A percentile compares a stretch with the other conserved stretches of the same genome.
These are phyloP conservation scores for Vitellaria paradoxa DNA, from an alignment of 179 eudicot species.

Conservation along the genomic window DNA sequence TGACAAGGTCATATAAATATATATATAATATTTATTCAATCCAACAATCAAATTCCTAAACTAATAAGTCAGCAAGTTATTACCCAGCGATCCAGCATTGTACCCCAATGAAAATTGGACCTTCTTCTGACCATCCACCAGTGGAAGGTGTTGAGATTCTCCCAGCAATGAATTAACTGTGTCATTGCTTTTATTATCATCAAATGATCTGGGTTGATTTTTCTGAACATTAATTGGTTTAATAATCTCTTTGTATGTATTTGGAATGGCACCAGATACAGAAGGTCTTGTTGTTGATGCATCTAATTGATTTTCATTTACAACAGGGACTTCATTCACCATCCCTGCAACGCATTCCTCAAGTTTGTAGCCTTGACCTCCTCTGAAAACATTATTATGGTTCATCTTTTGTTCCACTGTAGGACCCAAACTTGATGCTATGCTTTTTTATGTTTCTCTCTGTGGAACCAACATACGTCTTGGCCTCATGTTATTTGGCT, in stretches of 20 bases:
- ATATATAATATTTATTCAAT: not conserved
- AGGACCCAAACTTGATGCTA: constrained; percentile 10
- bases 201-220: constrained; percentile 33
- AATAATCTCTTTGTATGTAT: constrained; percentile 39
- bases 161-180: constrained; percentile 28
- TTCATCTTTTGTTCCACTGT: constrained; percentile 15
- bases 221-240: constrained; percentile 29
- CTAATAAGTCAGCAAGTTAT: constrained; percentile 12
- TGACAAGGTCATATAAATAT: not conserved
- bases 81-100: constrained; percentile 55
- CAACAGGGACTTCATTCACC: constrained; percentile 24
- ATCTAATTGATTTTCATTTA: constrained; percentile 47
- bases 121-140: constrained; percentile 55
- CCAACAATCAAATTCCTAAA: not conserved
- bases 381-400: constrained; percentile 21
- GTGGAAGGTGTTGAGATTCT: constrained; percentile 34
- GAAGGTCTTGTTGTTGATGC: constrained; percentile 63
- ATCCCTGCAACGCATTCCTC: constrained; percentile 21
- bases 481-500: constrained; percentile 46
- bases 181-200: constrained; percentile 28
- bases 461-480: constrained; percentile 57
- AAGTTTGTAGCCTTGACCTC: constrained; percentile 12
- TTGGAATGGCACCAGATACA: constrained; percentile 44
- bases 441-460: constrained; percentile 37
- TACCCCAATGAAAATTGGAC: constrained; percentile 60